Percentiles rank a stretch among this genome's conserved stretches.
Evolutionary conservation across 176 grass and related monocot species (phyloP).

Genomic region (Pontederia crassipes): DNA sequence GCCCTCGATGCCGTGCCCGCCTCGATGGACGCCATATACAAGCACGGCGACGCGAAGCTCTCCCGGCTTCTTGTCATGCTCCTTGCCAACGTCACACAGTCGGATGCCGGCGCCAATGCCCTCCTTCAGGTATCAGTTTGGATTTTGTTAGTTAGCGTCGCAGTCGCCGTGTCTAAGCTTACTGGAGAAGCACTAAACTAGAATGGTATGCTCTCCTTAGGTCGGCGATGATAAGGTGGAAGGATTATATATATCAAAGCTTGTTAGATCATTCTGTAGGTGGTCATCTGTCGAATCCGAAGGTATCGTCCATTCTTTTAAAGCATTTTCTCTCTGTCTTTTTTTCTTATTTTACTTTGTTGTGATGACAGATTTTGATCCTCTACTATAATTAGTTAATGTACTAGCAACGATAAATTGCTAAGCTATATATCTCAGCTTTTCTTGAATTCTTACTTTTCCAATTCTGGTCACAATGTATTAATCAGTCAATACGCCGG

Average conservation of each 20-base stretch:
- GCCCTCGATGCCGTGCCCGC: constrained; percentile 34
- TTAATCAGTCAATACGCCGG: too few relatives aligned
- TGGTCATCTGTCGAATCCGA: constrained; percentile 44
- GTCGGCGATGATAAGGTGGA: constrained; percentile 90
- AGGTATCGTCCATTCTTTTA: constrained; percentile 33
- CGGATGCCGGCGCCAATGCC: constrained; percentile 48
- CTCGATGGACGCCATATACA: constrained; percentile 63
- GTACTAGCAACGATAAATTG: not conserved
- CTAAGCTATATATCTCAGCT: not conserved
- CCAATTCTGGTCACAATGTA: too few relatives aligned
- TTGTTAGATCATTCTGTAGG: constrained; percentile 83
- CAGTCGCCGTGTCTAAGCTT: too few relatives aligned
- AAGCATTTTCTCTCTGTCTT: not conserved
- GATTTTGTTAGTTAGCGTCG: too few relatives aligned
- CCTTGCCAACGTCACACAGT: constrained; percentile 81
- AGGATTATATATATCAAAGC: constrained; percentile 74
- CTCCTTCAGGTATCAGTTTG: constrained; percentile 44
- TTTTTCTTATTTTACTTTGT: not conserved
- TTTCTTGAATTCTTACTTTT: not conserved
- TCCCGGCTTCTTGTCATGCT: constrained; percentile 70
- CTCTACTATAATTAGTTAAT: too few relatives aligned
- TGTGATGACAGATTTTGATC: too few relatives aligned
- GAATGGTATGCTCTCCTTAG: constrained; percentile 20
- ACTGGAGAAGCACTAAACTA: too few relatives aligned
- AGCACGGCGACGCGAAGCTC: constrained; percentile 27